Conservation (phyloP, 495 filamentous ascomycete genomes). For the Podospora appendiculata region DNA sequence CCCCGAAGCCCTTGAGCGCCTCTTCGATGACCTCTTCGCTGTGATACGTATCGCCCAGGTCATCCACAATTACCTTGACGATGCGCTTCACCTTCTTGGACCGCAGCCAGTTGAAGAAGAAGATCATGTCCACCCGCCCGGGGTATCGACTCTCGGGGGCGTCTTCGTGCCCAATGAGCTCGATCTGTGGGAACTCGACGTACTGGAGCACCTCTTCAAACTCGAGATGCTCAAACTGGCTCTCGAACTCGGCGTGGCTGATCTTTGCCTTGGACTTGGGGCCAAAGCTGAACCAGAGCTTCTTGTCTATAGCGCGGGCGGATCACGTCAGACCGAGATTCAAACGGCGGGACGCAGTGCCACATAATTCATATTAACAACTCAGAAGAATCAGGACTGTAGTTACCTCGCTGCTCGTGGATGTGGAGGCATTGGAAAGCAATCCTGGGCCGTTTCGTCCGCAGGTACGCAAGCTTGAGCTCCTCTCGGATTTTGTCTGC, state of each 20-base stretch:
- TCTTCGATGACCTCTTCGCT: slow-evolving; percentile 28
- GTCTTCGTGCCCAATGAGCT: slow-evolving; percentile 5
- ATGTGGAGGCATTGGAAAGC: background rate
- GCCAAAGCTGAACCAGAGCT: background rate
- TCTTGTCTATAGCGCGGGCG: background rate
- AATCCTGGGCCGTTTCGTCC: background rate
- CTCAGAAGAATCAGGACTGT: too few relatives aligned
- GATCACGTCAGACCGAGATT: too few relatives aligned
- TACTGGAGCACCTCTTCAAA: background rate
- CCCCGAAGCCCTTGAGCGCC: slow-evolving; percentile 15
- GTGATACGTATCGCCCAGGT: slow-evolving; percentile 15
- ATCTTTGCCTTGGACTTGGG: background rate
- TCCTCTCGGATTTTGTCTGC: background rate
- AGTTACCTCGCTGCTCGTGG: too few relatives aligned
- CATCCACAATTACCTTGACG: slow-evolving; percentile 27
- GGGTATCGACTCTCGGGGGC: slow-evolving; percentile 12
- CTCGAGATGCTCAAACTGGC: background rate
- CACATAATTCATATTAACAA: background rate
- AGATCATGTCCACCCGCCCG: slow-evolving; percentile 15
- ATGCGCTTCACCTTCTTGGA: slow-evolving; percentile 19
- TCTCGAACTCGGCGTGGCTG: background rate
- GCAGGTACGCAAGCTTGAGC: background rate
- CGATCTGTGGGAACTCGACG: background rate
- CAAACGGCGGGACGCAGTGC: too few relatives aligned
- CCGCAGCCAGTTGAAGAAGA: slow-evolving; percentile 18